Base-by-base conservation (phyloP, 2,329 filamentous ascomycete species). In the Samsoniella hepiali region DNA sequence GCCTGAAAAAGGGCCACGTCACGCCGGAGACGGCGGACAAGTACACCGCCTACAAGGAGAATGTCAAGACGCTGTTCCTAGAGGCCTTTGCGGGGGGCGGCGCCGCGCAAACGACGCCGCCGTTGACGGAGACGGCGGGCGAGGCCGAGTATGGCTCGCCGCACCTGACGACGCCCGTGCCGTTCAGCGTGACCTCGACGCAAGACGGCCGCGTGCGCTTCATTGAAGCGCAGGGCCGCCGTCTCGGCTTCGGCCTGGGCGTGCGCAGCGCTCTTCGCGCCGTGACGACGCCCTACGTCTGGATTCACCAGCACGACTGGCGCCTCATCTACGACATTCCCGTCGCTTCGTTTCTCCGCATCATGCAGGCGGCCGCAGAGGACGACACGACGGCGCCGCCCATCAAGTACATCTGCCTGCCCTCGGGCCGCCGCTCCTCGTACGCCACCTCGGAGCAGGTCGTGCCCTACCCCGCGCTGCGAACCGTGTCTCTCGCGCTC, bases 281-380 rank as follows among this genome's bases (percentile, higher is more conserved):
- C 5, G 75, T 78, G 0, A 65, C 71, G 13, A 85, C 83, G 1
- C 79, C 81, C 0, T 83, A 83, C 53, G 81, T 84, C 17, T 85
- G 83, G 82, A 72, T 85, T 0, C 82, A 85, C 65, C 83, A 85
- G 71, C 83, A 85, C 67, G 83, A 85, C 70, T 85, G 83, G 83
- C 73, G 76, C 6, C 71, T 85, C 0, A 73, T 78, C 17, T 71
- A 76, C 1, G 72, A 78, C 54, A 74, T 85, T 3, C 82, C 82
- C 0, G 64, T 84, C 2, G 63, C 67, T 1, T 67, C 76, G 1
- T 69, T 85, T 15, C 67, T 85, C 2, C 71, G 77, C 2, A 72
- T 81, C 45, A 85, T 85, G 82, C 68, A 69, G 58, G 65, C 68
- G 1, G 72, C 76, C 1, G 70, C 76, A 38, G 62, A 65, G 0